These are phyloP conservation scores for Toxicodendron radicans DNA, from an alignment of 345 rosid species.

Conservation along the genomic window DNA sequence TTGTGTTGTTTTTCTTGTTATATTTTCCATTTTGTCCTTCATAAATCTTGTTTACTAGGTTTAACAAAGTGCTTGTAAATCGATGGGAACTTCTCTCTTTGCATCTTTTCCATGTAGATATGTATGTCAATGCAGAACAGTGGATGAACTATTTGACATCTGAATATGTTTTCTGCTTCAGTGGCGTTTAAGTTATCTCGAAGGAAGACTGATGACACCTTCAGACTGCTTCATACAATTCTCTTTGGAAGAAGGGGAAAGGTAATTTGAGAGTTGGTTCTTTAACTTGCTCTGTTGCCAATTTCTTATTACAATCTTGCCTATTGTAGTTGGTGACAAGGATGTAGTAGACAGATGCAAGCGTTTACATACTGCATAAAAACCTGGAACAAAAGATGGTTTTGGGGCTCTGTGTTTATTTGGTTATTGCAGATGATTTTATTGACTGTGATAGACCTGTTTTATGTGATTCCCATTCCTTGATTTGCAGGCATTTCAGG, in stretches of 20 bases:
- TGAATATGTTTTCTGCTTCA: constrained; percentile 28
- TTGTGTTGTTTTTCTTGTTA: not conserved
- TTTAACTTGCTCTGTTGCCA: not conserved
- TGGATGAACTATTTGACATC: not conserved
- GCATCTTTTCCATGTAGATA: not conserved
- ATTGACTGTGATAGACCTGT: constrained; percentile 6
- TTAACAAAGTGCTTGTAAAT: not conserved
- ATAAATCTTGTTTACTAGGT: not conserved
- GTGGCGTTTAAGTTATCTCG: constrained; percentile 83
- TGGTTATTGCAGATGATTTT: not conserved
- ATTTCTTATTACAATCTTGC: not conserved
- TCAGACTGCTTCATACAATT: constrained; percentile 71
- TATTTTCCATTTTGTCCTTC: not conserved
- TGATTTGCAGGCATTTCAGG: constrained; percentile 73
- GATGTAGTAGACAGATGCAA: not conserved
- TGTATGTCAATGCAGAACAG: not conserved
- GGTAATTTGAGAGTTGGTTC: constrained; percentile 40
- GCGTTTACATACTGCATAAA: not conserved
- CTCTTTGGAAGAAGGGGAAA: constrained; percentile 85
- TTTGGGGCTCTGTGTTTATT: constrained; percentile 8
- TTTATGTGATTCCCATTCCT: constrained; percentile 27
- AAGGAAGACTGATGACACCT: constrained; percentile 74
- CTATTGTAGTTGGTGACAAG: not conserved
- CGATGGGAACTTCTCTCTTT: not conserved
- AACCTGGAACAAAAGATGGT: constrained; percentile 4